phyloP scores from a whole-genome alignment of 148 eudicot species.

The Silene latifolia region DNA sequence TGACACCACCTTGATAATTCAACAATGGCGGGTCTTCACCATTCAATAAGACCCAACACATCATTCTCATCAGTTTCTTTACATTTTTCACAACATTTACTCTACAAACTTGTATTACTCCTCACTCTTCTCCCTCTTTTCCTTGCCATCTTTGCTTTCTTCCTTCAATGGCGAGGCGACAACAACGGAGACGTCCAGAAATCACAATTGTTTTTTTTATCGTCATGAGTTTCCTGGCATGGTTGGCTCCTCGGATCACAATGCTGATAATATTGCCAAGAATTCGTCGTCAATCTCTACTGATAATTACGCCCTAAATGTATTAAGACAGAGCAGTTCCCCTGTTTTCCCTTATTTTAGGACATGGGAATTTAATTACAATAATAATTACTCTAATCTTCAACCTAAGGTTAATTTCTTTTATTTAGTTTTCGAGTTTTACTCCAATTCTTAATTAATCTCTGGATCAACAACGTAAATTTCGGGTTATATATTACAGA shows the following conservation, averaged over 20 bases:
- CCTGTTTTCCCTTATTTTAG: conserved; percentile 58
- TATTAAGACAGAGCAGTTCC: conserved; percentile 34
- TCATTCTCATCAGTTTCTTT: conserved; percentile 25
- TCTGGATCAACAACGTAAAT: neutral
- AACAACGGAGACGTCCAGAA: conserved; percentile 29
- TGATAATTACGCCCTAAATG: conserved; percentile 30
- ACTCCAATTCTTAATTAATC: neutral
- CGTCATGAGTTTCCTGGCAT: conserved; percentile 35
- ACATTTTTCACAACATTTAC: conserved; percentile 28
- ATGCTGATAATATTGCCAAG: neutral
- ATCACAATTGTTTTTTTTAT: conserved; percentile 32
- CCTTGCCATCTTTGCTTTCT: conserved; percentile 50
- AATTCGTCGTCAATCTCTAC: conserved; percentile 17
- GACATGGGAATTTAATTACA: conserved; percentile 44
- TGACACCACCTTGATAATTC: conserved; percentile 6
- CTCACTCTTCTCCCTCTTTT: conserved; percentile 45
- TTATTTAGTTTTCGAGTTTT: neutral
- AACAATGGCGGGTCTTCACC: conserved; percentile 53
- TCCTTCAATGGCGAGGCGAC: conserved; percentile 60
- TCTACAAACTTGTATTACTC: conserved; percentile 34
- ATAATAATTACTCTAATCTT: conserved; percentile 33
- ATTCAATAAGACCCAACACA: conserved; percentile 42
- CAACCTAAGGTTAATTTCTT: conserved; percentile 40
- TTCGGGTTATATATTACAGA: neutral
- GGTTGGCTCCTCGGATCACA: conserved; percentile 15